Base-by-base conservation (phyloP, 2,329 filamentous ascomycete genomes). In the Sphaceloma murrayae region DNA sequence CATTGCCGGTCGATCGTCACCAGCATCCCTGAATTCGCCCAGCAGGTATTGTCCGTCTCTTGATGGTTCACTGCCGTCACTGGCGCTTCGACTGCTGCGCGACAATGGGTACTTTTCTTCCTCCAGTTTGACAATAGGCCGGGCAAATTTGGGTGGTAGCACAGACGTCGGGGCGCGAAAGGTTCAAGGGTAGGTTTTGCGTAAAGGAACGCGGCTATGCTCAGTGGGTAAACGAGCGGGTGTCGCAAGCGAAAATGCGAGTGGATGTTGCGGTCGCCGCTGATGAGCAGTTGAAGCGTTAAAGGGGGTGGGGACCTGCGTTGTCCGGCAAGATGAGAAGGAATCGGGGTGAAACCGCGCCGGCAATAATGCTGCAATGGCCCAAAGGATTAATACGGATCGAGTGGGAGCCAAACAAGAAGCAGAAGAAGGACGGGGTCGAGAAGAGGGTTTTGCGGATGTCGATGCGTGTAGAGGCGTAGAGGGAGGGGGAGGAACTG, bases 1-100 rank as follows among this genome's bases (percentile, higher is more conserved):
- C 52, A 54, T 55, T 47, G 50, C 46, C 45, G 48, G 46, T 45
- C 27, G 13, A 18, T 44, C 29, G 26, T 48, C 49, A 14, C 45
- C 47, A 46, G 46, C 47, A 46, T 51, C 45, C 34, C 49, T 49
- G 46, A 47, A 49, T 38, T 32, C 30, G 19, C 18, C 30, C 22
- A 34, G 22, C 8, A 32, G 30, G 31, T 34, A 19, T 24, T 13
- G 21, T 16, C 30, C 17, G 22, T 45, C 42, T 29, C 22, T 29
- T 34, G 10, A n/a, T 27, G 13, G 14, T 13, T 45, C 42, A 16
- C 42, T 36, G 13, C 18, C 30, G 31, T 34, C 31, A 32, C 42
- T 45, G n/a, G 29, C 42, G 42, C 42, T 45, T 22, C 42, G 42
- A 26, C 42, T 45, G 42, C 42, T 29, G 30, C 30, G 30, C 42